Percentiles rank a stretch among this genome's conserved stretches.
These are phyloP conservation scores for Huntiella moniliformis DNA, from an alignment of 2,329 filamentous ascomycete genomes.

Conservation along the genomic window DNA sequence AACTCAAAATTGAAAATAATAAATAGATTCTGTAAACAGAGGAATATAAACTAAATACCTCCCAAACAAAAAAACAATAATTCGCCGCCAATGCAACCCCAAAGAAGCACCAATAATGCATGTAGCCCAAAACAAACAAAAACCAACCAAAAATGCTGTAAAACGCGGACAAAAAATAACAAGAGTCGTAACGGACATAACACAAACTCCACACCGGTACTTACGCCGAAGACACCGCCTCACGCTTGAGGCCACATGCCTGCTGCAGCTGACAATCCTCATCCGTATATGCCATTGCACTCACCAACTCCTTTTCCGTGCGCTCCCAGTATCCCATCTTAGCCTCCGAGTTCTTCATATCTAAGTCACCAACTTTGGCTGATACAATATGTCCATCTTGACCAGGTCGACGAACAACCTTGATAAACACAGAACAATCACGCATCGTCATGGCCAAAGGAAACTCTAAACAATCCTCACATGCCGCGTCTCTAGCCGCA, in stretches of 20 bases:
- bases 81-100: too few relatives aligned
- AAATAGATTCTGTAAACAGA: too few relatives aligned
- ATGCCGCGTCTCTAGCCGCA: constrained; percentile 21
- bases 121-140: neutral
- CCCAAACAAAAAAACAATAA: neutral
- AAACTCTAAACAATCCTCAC: constrained; percentile 22
- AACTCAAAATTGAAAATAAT: too few relatives aligned
- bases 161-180: neutral
- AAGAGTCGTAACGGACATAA: constrained; percentile 1
- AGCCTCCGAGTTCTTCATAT: constrained; percentile 49
- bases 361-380: constrained; percentile 46
- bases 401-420: constrained; percentile 23
- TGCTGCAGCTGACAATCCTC: constrained; percentile 12
- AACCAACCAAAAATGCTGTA: constrained; percentile 3
- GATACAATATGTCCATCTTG: constrained; percentile 6
- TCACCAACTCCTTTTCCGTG: constrained; percentile 42
- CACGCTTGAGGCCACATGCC: constrained; percentile 1
- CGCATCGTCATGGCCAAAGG: constrained; percentile 61
- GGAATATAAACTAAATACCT: too few relatives aligned
- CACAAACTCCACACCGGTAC: too few relatives aligned
- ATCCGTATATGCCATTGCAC: constrained; percentile 49
- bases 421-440: constrained; percentile 59
- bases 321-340: constrained; percentile 53
- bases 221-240: too few relatives aligned
- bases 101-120: too few relatives aligned